phyloP scores from a whole-genome alignment of 441 rosid species.

The Corymbia citriodora region DNA sequence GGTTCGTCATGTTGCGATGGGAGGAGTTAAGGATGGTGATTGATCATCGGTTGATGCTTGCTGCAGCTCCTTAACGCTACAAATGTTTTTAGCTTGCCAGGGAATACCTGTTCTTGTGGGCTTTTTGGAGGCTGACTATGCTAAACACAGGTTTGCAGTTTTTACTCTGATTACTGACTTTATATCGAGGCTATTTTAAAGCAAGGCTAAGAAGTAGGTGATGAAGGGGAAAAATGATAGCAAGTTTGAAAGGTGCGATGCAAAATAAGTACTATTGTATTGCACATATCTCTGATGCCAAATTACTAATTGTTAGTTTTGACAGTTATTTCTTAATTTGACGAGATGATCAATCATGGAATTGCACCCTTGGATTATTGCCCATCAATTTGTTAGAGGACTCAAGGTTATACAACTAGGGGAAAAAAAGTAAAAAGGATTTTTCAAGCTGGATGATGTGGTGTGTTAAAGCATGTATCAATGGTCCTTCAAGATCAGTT shows the following conservation, averaged over 20 bases:
- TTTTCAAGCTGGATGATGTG: background rate
- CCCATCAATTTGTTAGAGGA: background rate
- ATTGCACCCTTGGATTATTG: background rate
- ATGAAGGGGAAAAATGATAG: background rate
- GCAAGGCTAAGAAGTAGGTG: background rate
- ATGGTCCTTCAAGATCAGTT: background rate
- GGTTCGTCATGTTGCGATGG: background rate
- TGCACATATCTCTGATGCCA: background rate
- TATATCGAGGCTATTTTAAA: background rate
- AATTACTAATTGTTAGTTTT: background rate
- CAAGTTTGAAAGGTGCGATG: background rate
- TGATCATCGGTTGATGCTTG: constrained; percentile 20
- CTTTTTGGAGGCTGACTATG: constrained; percentile 95
- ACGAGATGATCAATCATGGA: background rate
- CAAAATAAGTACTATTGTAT: background rate
- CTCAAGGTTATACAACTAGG: background rate
- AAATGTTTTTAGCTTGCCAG: constrained; percentile 96
- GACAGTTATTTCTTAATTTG: background rate
- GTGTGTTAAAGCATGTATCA: background rate
- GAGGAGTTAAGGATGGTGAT: constrained; percentile 9
- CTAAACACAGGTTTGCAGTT: constrained; percentile 72
- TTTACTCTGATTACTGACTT: background rate
- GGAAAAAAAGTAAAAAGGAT: background rate
- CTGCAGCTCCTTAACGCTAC: constrained; percentile 86
- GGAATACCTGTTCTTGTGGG: constrained; percentile 97